Evolutionary conservation across 208 protist genomes (phyloP), one percentile per base, ranked within the genome.

Genomic region (Jaenimonas drosophilae): DNA sequence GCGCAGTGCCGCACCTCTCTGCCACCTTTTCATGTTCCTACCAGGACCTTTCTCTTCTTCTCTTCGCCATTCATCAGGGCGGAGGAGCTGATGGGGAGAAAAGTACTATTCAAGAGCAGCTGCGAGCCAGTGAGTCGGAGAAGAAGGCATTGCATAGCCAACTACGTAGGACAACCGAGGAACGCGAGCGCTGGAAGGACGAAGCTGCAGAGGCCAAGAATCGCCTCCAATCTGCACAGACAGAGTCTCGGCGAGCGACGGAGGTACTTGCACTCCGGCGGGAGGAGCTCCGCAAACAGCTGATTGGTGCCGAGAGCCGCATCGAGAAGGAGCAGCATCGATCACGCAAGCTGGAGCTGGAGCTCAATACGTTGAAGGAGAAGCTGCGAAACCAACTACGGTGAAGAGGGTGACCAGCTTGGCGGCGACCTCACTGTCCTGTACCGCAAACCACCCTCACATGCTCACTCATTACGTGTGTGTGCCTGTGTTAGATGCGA

Each of bases 241-340:
- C 71, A 29, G 59, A 84, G 30, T 50, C 69, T 30, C 46, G 54
- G n/a, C 58, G 50, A n/a, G 70, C 59, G n/a, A 49, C 64, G 4
- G 33, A 46, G 29, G 23, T 78, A n/a, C 47, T 88, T 7, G 73
- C 77, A 3, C 70, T 89, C 54, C 45, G 61, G 7, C 39, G 64
- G 0, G 85, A 94, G 53, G 74, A 94, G 61, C 59, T 77, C 41
- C 61, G 80, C 1, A 77, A 74, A 37, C 85, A 89, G 38, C 62
- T 94, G 27, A 51, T 90, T n/a, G 36, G 78, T 40, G 80, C 89
- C 50, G 80, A 94, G 51, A 68, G 64, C 23, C 51, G 76, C 5
- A 67, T 66, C 3, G 59, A 90, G 42, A 88, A 84, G 47, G 49
- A 90, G 23, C 66, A 76, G 41, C 52, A 85, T 36, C 64, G 68